These are phyloP conservation scores for Crucibulum laeve DNA, from an alignment of 768 basidiomycete genomes.

Conservation along the genomic window DNA sequence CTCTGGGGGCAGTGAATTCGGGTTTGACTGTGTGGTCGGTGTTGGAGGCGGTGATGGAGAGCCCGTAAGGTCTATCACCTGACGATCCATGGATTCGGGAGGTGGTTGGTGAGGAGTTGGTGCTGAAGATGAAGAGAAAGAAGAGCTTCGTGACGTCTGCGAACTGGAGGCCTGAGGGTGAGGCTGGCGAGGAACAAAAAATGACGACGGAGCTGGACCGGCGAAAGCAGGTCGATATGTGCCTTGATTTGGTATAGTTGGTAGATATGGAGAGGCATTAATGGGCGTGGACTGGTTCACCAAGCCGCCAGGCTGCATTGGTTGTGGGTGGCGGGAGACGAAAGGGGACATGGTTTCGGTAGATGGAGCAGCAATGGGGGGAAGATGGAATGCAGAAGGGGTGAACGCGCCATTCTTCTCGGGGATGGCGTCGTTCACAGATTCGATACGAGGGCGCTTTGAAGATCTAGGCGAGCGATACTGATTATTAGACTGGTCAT, in stretches of 20 bases:
- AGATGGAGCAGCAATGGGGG: slow-evolving; percentile 10
- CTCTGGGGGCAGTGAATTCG: slow-evolving; percentile 43
- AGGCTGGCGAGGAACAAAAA: slow-evolving; percentile 20
- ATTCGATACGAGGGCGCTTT: slow-evolving; percentile 40
- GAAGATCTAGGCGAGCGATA: slow-evolving; percentile 26
- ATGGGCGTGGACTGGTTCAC: not conserved
- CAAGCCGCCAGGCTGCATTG: slow-evolving; percentile 7
- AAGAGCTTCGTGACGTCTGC: slow-evolving; percentile 13
- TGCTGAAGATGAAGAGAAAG: slow-evolving; percentile 16
- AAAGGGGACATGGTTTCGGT: slow-evolving; percentile 7
- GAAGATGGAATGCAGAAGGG: slow-evolving; percentile 13
- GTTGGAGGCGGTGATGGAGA: slow-evolving; percentile 55
- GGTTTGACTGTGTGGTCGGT: slow-evolving; percentile 17
- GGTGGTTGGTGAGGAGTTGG: slow-evolving; percentile 10
- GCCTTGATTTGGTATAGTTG: no score
- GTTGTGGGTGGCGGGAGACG: slow-evolving; percentile 1
- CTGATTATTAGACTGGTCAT: slow-evolving; percentile 30
- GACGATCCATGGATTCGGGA: slow-evolving; percentile 29
- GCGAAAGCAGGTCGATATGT: slow-evolving; percentile 51
- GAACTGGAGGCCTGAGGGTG: slow-evolving; percentile 7
- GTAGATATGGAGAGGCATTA: slow-evolving; percentile 6
- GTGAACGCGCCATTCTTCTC: slow-evolving; percentile 8
- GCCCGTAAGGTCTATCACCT: slow-evolving; percentile 73
- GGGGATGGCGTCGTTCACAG: slow-evolving; percentile 11
- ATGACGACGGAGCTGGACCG: slow-evolving; percentile 34